phyloP scores from a whole-genome alignment of 2,329 filamentous ascomycete species.

The Cladophialophora chaetospira region DNA sequence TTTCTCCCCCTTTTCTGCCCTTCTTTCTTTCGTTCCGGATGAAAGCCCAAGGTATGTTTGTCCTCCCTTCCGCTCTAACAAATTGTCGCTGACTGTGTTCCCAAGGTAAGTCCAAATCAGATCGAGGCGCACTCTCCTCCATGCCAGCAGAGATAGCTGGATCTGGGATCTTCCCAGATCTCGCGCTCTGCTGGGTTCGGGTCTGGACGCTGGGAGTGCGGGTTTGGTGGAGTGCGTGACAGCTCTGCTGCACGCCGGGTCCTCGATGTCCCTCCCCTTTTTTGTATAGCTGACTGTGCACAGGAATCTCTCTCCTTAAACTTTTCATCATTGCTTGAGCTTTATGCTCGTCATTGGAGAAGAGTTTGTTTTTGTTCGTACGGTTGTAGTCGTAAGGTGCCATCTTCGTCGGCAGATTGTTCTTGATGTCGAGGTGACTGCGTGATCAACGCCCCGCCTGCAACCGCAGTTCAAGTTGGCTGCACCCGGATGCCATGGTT shows the following conservation, averaged over 20 bases:
- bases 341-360: slow-evolving; percentile 28
- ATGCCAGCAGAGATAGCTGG: background rate
- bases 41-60: background rate
- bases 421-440: background rate
- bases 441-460: too few species aligned
- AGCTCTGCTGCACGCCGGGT: background rate
- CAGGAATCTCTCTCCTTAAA: background rate
- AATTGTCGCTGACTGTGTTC: slow-evolving; percentile 7
- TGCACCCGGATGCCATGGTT: too few species aligned
- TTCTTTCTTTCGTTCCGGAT: background rate
- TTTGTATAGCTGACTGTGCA: slow-evolving; percentile 1
- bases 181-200: background rate
- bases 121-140: background rate
- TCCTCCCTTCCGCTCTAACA: background rate
- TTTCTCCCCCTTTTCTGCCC: background rate
- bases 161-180: background rate
- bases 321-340: slow-evolving; percentile 29
- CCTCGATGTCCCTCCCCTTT: background rate
- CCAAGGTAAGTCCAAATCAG: background rate
- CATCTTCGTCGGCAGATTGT: background rate
- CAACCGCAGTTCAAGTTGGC: too few species aligned
- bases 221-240: slow-evolving; percentile 2
- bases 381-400: background rate
- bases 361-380: slow-evolving; percentile 9
- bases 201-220: background rate